These are phyloP conservation scores for Litchi chinensis DNA, from an alignment of 345 rosid genomes.

Conservation along the genomic window DNA sequence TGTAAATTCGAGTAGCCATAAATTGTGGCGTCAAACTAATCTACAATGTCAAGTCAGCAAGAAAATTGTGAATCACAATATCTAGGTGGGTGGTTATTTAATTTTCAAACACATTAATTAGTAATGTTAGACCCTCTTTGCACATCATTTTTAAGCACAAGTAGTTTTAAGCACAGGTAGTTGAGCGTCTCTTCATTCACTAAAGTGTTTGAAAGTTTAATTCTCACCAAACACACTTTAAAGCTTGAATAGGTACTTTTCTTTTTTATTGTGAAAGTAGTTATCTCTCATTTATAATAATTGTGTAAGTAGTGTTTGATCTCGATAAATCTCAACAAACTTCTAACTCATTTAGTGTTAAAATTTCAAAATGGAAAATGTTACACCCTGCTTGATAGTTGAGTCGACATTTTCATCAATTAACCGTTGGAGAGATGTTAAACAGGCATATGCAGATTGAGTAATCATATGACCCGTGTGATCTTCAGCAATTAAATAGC, in stretches of 20 bases:
- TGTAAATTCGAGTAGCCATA: background rate
- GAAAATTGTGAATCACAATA: background rate
- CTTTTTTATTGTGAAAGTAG: too few species aligned
- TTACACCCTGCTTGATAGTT: background rate
- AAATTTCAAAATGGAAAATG: too few species aligned
- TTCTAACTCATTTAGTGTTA: too few species aligned
- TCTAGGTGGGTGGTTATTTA: background rate
- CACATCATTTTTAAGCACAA: too few species aligned
- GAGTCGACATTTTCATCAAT: background rate
- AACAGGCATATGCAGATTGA: background rate
- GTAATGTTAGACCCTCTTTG: background rate
- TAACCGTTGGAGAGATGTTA: background rate
- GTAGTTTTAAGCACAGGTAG: too few species aligned
- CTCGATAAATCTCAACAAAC: too few species aligned
- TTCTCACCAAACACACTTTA: too few species aligned
- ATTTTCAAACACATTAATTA: slow-evolving; percentile 8
- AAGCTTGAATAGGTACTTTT: too few species aligned
- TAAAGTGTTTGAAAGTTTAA: too few species aligned
- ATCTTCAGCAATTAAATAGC: background rate
- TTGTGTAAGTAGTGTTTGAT: too few species aligned
- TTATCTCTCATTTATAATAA: too few species aligned
- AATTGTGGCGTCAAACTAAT: background rate
- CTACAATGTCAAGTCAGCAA: background rate
- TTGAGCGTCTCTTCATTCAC: too few species aligned
- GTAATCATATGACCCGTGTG: background rate